Evolutionary conservation across 2,329 filamentous ascomycete species (phyloP).

Genomic region (Aspergillus felis): DNA sequence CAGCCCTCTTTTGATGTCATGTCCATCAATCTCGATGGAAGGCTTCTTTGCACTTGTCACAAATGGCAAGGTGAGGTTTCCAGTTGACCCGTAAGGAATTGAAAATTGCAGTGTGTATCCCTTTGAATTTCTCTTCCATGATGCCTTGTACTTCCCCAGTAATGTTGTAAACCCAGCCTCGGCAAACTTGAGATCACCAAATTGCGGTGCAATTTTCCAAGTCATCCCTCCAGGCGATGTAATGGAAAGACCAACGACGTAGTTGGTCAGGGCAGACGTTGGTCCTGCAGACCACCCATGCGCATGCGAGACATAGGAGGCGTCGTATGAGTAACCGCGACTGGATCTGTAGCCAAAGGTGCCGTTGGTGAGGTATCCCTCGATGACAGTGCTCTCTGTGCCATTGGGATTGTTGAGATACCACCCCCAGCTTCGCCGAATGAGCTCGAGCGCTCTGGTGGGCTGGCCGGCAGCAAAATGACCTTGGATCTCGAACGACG

Average conservation of each 20-base stretch:
- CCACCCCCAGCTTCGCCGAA: conserved; percentile 58
- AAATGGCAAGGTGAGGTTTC: conserved; percentile 22
- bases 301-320: conserved; percentile 40
- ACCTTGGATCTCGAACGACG: conserved; percentile 56
- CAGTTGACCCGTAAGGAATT: conserved; percentile 18
- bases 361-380: conserved; percentile 56
- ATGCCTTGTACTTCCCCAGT: conserved; percentile 40
- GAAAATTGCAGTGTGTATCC: conserved; percentile 21
- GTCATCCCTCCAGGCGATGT: conserved; percentile 36
- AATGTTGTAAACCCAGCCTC: conserved; percentile 46
- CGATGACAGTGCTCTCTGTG: conserved; percentile 57
- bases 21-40: conserved; percentile 22
- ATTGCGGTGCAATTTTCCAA: conserved; percentile 45
- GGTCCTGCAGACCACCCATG: conserved; percentile 43
- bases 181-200: conserved; percentile 41
- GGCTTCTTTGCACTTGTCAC: conserved; percentile 16
- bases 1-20: conserved; percentile 14
- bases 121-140: conserved; percentile 13
- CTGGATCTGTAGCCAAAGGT: conserved; percentile 55
- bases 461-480: conserved; percentile 50
- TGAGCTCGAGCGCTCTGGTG: conserved; percentile 52
- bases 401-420: conserved; percentile 55
- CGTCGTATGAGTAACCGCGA: conserved; percentile 50
- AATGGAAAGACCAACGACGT: conserved; percentile 43
- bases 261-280: conserved; percentile 43